Evolutionary conservation across 179 eudicot species (phyloP).

Genomic region (Beta corolliflora): DNA sequence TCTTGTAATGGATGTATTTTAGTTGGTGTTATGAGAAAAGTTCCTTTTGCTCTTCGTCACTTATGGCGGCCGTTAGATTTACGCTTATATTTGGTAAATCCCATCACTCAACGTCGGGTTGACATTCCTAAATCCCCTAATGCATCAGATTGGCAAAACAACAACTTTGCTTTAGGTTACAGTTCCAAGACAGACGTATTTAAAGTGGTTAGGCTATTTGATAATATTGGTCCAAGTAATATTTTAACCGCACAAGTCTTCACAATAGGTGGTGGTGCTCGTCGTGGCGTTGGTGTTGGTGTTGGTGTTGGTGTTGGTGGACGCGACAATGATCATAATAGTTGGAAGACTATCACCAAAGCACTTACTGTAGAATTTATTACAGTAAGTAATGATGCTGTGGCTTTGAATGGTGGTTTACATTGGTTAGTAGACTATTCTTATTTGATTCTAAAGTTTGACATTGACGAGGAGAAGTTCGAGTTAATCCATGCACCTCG

Average conservation of each 20-base stretch:
- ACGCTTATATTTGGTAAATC: neutral
- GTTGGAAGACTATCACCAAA: neutral
- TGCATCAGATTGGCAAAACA: too few species aligned
- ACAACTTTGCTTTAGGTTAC: neutral
- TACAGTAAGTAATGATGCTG: too few species aligned
- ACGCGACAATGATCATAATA: neutral
- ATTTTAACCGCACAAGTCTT: neutral
- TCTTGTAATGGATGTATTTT: conserved; percentile 7
- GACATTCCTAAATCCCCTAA: neutral
- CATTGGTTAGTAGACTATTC: neutral
- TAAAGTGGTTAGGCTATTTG: neutral
- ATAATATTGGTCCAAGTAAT: neutral
- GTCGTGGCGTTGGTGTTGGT: too few species aligned
- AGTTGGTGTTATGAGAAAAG: neutral
- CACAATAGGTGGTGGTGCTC: neutral
- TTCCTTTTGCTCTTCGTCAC: neutral
- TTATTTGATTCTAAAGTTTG: neutral
- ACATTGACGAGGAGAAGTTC: conserved; percentile 1
- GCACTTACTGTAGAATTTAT: neutral
- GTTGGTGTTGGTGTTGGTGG: too few species aligned
- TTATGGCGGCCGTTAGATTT: neutral
- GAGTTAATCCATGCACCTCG: neutral
- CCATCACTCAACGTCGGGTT: neutral
- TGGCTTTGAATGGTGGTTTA: conserved; percentile 3
- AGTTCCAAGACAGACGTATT: neutral